Evolutionary conservation across 768 basidiomycete genomes (phyloP), one percentile per base, ranked within the genome.

Genomic region (Serendipita sp.): DNA sequence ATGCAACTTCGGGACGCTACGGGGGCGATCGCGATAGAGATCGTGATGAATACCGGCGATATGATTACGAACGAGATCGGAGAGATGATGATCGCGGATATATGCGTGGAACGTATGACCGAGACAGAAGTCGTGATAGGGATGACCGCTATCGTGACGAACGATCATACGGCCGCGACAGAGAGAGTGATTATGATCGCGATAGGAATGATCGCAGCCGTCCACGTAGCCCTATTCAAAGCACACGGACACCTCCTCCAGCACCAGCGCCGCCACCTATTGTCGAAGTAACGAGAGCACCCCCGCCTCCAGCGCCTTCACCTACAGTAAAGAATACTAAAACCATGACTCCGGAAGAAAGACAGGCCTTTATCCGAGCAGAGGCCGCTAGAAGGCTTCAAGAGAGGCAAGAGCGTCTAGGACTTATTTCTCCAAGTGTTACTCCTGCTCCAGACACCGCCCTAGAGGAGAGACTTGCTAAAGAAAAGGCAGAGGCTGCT

Each of bases 401-500:
- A 69, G 91, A 85, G 16, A 86, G 95, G 37, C 92, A 87, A 79
- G 82, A 84, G 45, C 87, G 86, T 0, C 80, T 97, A 8, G 95
- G 95, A 3, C 81, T 96, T 16, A 32, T 58, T 28, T n/a, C 65
- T 11, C 28, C 64, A 8, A 45, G 71, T 37, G 68, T 69, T 1
- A 66, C 69, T 16, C 69, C 70, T 0, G 67, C 72, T 0, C 77
- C 93, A 8, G 94, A 96, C 72, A 85, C 82, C 4, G 81, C 79
- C 63, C 91, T 96, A 2, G 88, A 92, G 71, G 89, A 93, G 68
- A 78, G 94, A 8, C 79, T 98, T 3, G 85, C 82, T 44, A 79
- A 84, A 69, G 95, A 98, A 71, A 89, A 87, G 78, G 85, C 81
- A 71, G 95, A 96, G 71, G 94, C 94, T 0, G 93, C 92, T 68